phyloP scores from a whole-genome alignment of 1,284 basidiomycete genomes.

The Leucoagaricus sp. region DNA sequence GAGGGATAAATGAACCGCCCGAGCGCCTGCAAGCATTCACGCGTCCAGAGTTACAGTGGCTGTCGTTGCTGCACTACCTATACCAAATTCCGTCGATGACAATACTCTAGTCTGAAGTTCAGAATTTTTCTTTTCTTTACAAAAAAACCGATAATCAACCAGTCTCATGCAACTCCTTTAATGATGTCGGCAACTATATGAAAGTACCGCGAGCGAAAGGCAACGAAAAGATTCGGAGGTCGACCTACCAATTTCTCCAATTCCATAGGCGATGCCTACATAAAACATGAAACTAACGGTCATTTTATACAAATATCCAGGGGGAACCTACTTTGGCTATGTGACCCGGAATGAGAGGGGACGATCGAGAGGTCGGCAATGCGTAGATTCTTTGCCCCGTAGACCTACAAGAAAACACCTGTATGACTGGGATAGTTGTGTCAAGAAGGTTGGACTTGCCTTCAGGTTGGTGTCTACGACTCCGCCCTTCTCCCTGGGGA shows the following conservation, averaged over 20 bases:
- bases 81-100: not conserved
- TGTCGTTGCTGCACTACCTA: too few species aligned
- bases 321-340: conserved; percentile 26
- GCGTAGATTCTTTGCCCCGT: conserved; percentile 52
- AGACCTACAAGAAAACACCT: too few species aligned
- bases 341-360: conserved; percentile 45
- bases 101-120: too few species aligned
- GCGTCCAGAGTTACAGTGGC: too few species aligned
- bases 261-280: not conserved
- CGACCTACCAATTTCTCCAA: not conserved
- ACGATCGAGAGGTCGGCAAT: conserved; percentile 51
- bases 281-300: not conserved
- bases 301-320: not conserved
- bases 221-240: not conserved
- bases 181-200: not conserved
- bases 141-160: too few species aligned
- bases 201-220: not conserved
- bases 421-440: too few species aligned
- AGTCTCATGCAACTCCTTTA: not conserved
- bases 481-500: conserved; percentile 57
- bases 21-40: too few species aligned
- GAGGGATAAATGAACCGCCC: too few species aligned
- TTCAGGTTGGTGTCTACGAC: conserved; percentile 41
- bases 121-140: too few species aligned
- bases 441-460: too few species aligned